Percentiles rank a stretch among this genome's conserved stretches.
Conservation (phyloP, 1,139 yeast species). For the Debaryomycetaceae sp. region DNA sequence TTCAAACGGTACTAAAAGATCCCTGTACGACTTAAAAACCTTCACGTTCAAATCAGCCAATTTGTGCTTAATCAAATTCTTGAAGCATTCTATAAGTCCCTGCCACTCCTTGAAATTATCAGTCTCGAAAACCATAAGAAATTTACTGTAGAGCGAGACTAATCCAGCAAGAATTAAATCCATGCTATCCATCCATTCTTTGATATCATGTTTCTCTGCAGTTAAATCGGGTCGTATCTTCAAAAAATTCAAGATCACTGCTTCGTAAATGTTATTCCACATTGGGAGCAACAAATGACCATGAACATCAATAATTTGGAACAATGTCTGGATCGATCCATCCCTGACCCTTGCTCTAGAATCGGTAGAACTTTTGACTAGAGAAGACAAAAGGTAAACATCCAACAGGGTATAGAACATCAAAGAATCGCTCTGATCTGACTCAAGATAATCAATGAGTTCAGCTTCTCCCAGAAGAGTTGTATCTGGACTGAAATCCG, state of each 20-base stretch:
- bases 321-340: conserved; percentile 85
- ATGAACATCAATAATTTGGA: conserved; percentile 79
- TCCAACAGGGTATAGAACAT: conserved; percentile 43
- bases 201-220: conserved; percentile 12
- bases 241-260: conserved; percentile 43
- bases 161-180: conserved; percentile 58
- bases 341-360: conserved; percentile 77
- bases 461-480: conserved; percentile 13
- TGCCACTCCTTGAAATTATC: conserved; percentile 37
- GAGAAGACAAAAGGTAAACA: conserved; percentile 57
- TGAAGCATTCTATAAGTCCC: conserved; percentile 47
- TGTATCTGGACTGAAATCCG: conserved; percentile 5
- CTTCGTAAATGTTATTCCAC: conserved; percentile 53
- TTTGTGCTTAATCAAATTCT: conserved; percentile 31
- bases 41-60: conserved; percentile 48
- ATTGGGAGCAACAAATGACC: conserved; percentile 50
- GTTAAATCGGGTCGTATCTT: conserved; percentile 13
- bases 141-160: conserved; percentile 47
- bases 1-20: conserved; percentile 36
- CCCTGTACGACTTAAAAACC: conserved; percentile 50
- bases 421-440: conserved; percentile 14
- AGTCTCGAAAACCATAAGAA: conserved; percentile 28
- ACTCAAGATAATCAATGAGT: conserved; percentile 17
- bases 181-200: conserved; percentile 57
- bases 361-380: conserved; percentile 64